These are phyloP conservation scores for Adansonia grandidieri DNA, from an alignment of 441 rosid species.

Conservation along the genomic window DNA sequence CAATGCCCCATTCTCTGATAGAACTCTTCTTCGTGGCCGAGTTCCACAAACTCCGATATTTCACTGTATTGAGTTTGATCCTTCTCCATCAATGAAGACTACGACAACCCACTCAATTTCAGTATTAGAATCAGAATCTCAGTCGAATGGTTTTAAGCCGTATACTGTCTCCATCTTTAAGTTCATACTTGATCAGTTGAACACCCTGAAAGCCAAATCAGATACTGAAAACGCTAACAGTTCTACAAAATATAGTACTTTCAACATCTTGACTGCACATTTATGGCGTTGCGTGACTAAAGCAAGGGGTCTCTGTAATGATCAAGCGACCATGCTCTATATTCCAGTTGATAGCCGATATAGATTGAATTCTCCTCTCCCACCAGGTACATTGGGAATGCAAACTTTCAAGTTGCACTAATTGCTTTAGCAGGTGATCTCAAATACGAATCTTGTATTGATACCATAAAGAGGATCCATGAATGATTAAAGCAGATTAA, in stretches of 20 bases:
- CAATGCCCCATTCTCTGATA: constrained; percentile 21
- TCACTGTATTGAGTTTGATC: constrained; percentile 15
- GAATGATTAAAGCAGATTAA: too few species aligned
- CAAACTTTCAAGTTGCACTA: too few species aligned
- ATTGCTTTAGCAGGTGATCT: too few species aligned
- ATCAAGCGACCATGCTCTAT: too few species aligned
- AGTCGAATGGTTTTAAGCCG: neutral
- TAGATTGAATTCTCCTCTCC: too few species aligned
- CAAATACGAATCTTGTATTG: too few species aligned
- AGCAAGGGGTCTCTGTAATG: constrained; percentile 1
- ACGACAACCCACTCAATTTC: neutral
- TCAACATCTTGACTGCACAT: constrained; percentile 28
- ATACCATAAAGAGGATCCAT: too few species aligned
- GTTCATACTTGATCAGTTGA: constrained; percentile 27
- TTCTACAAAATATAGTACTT: neutral
- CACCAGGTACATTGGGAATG: too few species aligned
- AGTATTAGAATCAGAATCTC: neutral
- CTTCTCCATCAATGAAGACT: constrained; percentile 16
- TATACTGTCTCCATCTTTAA: neutral
- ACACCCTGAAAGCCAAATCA: constrained; percentile 15
- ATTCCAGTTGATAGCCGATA: too few species aligned
- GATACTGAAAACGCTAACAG: neutral
- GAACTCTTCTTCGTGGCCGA: constrained; percentile 12
- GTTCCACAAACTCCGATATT: constrained; percentile 13
- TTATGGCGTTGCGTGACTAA: constrained; percentile 28